A percentile compares a stretch with the other conserved stretches of the same genome.
These are phyloP conservation scores for Talaromyces sp. DNA, from an alignment of 2,329 filamentous ascomycete genomes.

Conservation along the genomic window DNA sequence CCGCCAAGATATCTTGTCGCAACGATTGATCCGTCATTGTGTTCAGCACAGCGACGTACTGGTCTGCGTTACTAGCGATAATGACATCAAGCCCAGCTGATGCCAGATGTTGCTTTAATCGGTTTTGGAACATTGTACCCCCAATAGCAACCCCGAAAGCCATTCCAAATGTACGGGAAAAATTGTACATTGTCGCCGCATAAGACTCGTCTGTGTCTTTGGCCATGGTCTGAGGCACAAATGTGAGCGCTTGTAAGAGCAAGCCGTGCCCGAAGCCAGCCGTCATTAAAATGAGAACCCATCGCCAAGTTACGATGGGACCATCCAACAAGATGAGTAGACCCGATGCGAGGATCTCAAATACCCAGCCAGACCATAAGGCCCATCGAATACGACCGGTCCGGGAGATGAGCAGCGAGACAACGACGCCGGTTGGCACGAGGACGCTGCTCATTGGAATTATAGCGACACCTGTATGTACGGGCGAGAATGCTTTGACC, in stretches of 20 bases:
- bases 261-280: conserved; percentile 61
- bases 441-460: conserved; percentile 62
- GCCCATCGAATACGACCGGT: conserved; percentile 61
- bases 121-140: conserved; percentile 68
- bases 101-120: conserved; percentile 1
- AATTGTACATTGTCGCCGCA: conserved; percentile 63
- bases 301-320: conserved; percentile 31
- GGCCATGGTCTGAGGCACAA: conserved; percentile 62
- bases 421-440: conserved; percentile 57
- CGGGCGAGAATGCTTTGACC: conserved; percentile 53
- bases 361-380: conserved; percentile 59
- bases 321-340: conserved; percentile 25
- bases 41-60: neutral
- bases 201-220: conserved; percentile 57
- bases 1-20: neutral
- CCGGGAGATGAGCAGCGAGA: conserved; percentile 49
- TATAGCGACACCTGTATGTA: conserved; percentile 54
- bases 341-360: conserved; percentile 60
- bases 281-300: conserved; percentile 60
- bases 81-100: neutral
- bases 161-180: conserved; percentile 65
- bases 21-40: neutral
- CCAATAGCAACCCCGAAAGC: conserved; percentile 64
- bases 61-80: conserved; percentile 2
- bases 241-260: conserved; percentile 60